phyloP scores from a whole-genome alignment of 1,284 basidiomycete species.

The Puccinia coronata region DNA sequence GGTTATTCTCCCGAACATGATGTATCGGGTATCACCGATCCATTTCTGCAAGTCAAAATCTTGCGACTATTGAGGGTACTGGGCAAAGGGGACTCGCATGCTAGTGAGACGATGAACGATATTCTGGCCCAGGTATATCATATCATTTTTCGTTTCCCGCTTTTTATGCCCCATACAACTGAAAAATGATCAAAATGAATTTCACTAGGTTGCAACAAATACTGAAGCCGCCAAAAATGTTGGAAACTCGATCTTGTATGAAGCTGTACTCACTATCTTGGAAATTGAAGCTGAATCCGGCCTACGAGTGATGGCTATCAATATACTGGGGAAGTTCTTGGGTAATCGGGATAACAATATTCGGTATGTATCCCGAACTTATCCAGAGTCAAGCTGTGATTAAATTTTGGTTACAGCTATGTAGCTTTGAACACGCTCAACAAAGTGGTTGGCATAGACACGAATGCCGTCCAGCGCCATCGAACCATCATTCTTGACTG shows the following conservation, averaged over 20 bases:
- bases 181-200: not conserved
- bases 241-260: constrained; percentile 96
- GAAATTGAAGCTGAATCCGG: constrained; percentile 97
- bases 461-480: constrained; percentile 96
- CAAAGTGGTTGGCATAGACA: constrained; percentile 97
- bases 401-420: constrained; percentile 67
- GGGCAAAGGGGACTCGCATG: constrained; percentile 78
- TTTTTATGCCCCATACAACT: not conserved
- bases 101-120: constrained; percentile 97
- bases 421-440: constrained; percentile 97
- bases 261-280: constrained; percentile 94
- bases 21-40: constrained; percentile 98
- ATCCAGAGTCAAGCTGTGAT: not conserved
- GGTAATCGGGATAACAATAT: constrained; percentile 99
- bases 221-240: constrained; percentile 98
- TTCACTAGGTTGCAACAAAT: constrained; percentile 84
- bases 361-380: constrained; percentile 65
- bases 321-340: constrained; percentile 97
- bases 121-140: constrained; percentile 84
- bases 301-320: constrained; percentile 98
- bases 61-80: constrained; percentile 87
- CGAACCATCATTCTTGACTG: constrained; percentile 98
- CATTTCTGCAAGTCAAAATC: constrained; percentile 96
- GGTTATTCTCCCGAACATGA: constrained; percentile 99
- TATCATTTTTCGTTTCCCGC: constrained; percentile 49